phyloP scores from a whole-genome alignment of 306 rosid genomes.

The Rosa rugosa region DNA sequence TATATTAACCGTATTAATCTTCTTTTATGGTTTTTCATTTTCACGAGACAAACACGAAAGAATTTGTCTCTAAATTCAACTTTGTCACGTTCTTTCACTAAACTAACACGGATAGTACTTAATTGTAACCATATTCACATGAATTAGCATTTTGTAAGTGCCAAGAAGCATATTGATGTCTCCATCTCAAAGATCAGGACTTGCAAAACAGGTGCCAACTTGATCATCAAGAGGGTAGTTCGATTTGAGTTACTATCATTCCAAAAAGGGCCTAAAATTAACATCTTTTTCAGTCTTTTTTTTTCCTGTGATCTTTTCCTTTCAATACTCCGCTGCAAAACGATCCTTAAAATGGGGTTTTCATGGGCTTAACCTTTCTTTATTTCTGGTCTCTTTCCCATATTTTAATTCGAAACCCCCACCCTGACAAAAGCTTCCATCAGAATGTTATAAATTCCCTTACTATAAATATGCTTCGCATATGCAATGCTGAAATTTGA shows the following conservation, averaged over 20 bases:
- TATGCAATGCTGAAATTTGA: slow-evolving; percentile 11
- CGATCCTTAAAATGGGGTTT: not conserved
- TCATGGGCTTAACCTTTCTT: not conserved
- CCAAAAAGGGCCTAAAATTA: not conserved
- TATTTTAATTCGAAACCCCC: slow-evolving; percentile 1
- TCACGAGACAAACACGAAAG: not conserved
- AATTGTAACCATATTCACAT: not conserved
- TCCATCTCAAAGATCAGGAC: not conserved
- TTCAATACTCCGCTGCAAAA: not conserved
- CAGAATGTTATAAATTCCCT: slow-evolving; percentile 16
- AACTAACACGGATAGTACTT: not conserved
- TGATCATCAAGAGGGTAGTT: not conserved
- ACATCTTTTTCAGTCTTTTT: not conserved
- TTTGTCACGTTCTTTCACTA: not conserved
- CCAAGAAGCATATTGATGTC: not conserved
- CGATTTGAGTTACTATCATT: not conserved
- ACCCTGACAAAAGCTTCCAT: slow-evolving; percentile 10
- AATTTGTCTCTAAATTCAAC: not conserved
- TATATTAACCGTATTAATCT: not conserved
- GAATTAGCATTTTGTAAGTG: not conserved
- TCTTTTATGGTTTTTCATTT: not conserved
- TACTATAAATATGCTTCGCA: slow-evolving; percentile 11
- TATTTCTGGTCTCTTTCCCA: not conserved
- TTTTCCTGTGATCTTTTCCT: not conserved
- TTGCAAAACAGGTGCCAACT: not conserved